Evolutionary conservation across 192 early-diverging fungal genomes (phyloP).

Genomic region (Jimgerdemannia flammicorona): DNA sequence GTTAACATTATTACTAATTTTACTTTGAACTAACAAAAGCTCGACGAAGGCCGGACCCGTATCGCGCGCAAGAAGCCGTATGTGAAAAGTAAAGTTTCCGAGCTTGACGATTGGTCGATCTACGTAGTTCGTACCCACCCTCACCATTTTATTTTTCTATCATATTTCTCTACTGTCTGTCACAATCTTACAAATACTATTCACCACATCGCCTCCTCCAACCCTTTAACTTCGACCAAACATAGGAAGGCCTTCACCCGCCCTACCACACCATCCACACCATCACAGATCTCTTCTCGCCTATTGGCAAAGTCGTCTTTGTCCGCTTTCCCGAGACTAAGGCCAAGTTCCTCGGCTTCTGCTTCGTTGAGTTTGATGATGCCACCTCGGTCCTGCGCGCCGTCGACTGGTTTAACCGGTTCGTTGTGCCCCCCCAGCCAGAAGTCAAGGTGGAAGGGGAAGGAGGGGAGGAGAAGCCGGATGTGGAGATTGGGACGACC

Average conservation of each 20-base stretch:
- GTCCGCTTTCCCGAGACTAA: constrained; percentile 12
- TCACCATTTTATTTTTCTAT: no score
- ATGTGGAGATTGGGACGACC: neutral
- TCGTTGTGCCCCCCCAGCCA: neutral
- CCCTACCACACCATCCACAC: constrained; percentile 9
- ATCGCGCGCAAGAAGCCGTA: constrained; percentile 18
- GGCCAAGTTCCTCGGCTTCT: constrained; percentile 1
- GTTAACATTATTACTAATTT: neutral
- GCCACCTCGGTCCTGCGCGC: constrained; percentile 9
- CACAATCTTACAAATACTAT: no score
- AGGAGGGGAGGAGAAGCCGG: no score
- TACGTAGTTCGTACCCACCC: constrained; percentile 15
- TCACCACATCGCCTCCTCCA: neutral
- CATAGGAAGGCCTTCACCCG: constrained; percentile 13
- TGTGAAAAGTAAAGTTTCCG: constrained; percentile 7
- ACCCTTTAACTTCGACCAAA: no score
- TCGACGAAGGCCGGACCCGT: neutral
- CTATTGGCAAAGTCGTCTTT: constrained; percentile 14
- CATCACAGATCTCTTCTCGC: constrained; percentile 11
- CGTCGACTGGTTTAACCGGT: constrained; percentile 2
- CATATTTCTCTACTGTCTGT: no score
- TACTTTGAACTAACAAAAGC: neutral
- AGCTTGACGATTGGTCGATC: constrained; percentile 21
- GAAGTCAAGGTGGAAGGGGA: no score
- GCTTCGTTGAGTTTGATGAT: constrained; percentile 28